Base-by-base conservation (phyloP, 1,284 basidiomycete species). In the Phaffia rhodozyma region DNA sequence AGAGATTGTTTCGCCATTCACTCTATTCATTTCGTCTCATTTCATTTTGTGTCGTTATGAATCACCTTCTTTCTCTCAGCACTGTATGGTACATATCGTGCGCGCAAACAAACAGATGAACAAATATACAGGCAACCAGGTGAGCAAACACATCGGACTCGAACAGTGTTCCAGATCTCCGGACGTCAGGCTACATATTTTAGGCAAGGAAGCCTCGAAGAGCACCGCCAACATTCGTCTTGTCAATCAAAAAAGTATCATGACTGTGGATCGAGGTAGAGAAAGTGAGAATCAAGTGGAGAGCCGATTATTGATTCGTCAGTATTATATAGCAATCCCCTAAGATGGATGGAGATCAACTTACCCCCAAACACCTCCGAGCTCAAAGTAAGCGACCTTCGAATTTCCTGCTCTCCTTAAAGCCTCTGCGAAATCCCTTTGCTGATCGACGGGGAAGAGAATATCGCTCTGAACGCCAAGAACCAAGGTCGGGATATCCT, bases 381-480 rank as follows among this genome's bases (percentile, higher is more conserved):
- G 82, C 77, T 98, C 96, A 75, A 94, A 98, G 76, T 97, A 98
- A 65, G 89, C 86, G 38, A 99, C 96, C 66, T 81, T 78, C 25
- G 83, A 76, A 74, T 94, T 94, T 0, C 94, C 94, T 1, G 86
- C 84, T 81, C 93, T 83, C 66, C 91, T 81, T 67, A 99, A 76
- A 34, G 92, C 93, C 75, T 97, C 92, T 4, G 88, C 91, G 27
- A 97, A 80, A 76, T 98, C 94, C 34, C 94, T 80, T 75, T 98
- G 96, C 76, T 98, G 94, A 72, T 97, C 93, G 6, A 97, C 90
- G 0, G 93, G 91, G 77, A 99, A 97, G 29, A 99, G 78, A 51
- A 97, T 93, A 72, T 99, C 94, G 71, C 86, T 89, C 77, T 99
- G 94, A 5, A 97, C 94, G 23, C 96, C 96, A 16, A 99, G 81